Evolutionary conservation across 139 green algal genomes (phyloP), one percentile per base, ranked within the genome.

Genomic region (Eudorina sp.): DNA sequence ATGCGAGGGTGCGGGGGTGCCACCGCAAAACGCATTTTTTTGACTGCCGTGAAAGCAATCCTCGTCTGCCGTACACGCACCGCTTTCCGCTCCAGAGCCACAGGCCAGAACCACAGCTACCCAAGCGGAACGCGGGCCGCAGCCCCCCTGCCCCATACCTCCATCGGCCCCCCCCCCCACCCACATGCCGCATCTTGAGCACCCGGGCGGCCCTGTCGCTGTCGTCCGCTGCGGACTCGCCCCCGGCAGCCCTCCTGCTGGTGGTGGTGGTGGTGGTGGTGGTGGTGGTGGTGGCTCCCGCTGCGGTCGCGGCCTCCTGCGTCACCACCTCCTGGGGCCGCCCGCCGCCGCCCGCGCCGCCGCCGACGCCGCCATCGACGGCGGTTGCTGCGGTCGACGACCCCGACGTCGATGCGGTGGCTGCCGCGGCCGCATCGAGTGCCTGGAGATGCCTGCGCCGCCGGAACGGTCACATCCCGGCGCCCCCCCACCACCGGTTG

Each of bases 151-250:
- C 29, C 70, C 55, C 55, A 5, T 34, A 18, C 19, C 55, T n/a
- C n/a, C n/a, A n/a, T n/a, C n/a, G n/a, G 55, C 55, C 55, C 55
- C 23, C 55, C 55, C 21, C 55, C 9, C 11, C 48, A 55, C 62
- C 36, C 41, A 80, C 83, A 25, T 69, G 48, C 3, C 38, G 68
- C 46, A 79, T 64, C 48, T 69, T 68, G 1, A 79, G 68, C 66
- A 80, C 25, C 31, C 48, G 31, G 3, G 66, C 48, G 27, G 83
- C 68, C 4, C 46, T 79, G 68, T 88, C 83, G 58, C 80, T 76
- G 80, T 73, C 38, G 76, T 21, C 36, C 38, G 9, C 38, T 7
- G 11, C 38, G 29, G 31, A 5, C 41, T 25, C 8, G 6, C 21
- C 31, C 27, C 34, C 31, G 13, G 66, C 69, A 45, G n/a, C 31